phyloP scores from a whole-genome alignment of 2,329 filamentous ascomycete species.

The Sarocladiaceae sp. region DNA sequence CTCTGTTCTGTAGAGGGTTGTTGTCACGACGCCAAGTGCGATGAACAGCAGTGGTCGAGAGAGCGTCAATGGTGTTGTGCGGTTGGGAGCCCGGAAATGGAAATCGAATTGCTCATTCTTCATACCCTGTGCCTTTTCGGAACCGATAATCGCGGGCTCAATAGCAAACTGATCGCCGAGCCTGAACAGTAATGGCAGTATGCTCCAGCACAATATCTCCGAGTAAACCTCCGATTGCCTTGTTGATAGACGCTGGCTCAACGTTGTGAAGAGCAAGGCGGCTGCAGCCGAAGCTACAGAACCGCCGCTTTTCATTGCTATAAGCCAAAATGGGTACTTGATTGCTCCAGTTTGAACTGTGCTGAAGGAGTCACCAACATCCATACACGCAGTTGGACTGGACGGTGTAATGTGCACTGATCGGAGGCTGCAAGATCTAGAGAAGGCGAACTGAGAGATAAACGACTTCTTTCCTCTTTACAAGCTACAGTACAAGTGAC shows the following conservation, averaged over 20 bases:
- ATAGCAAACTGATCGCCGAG: background rate
- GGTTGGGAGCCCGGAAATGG: background rate
- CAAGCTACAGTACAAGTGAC: no score
- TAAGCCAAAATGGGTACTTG: no score
- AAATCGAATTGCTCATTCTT: no score
- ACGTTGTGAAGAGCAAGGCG: constrained; percentile 19
- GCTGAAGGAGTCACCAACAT: no score
- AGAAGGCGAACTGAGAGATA: no score
- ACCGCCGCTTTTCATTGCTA: no score
- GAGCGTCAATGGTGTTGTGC: background rate
- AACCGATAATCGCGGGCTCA: background rate
- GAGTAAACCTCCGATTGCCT: constrained; percentile 23
- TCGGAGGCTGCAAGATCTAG: no score
- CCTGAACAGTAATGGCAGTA: constrained; percentile 19
- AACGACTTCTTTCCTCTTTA: no score
- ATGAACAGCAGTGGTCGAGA: background rate
- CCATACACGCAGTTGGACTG: no score
- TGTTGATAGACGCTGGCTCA: constrained; percentile 17
- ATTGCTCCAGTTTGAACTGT: no score
- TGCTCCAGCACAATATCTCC: constrained; percentile 25
- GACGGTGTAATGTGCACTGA: no score
- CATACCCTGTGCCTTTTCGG: constrained; percentile 1
- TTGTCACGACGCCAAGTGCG: constrained; percentile 7
- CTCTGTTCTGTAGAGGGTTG: background rate
- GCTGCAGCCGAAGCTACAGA: no score